Evolutionary conservation across 2,329 filamentous ascomycete species (phyloP).

Genomic region (Trichoderma breve): DNA sequence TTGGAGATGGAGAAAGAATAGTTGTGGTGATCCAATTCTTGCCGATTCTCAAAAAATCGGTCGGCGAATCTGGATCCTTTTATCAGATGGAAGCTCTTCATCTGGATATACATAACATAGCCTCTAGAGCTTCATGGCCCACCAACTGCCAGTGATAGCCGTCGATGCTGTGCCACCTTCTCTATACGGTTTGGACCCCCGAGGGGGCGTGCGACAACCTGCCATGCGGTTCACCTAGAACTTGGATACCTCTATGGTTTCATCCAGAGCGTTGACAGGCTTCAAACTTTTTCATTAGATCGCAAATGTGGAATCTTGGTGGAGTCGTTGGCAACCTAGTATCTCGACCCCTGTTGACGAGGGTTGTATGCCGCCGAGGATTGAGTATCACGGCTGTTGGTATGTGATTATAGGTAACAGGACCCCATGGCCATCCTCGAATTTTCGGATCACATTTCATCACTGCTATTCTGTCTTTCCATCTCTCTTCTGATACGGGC

Average conservation of each 20-base stretch:
- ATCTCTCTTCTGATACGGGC: not conserved
- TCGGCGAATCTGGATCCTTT: not conserved
- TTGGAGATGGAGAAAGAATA: not conserved
- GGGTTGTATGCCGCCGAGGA: not conserved
- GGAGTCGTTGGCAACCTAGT: not conserved
- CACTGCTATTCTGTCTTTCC: not conserved
- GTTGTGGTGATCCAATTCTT: not conserved
- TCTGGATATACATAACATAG: not conserved
- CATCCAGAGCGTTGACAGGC: not conserved
- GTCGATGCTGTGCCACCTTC: constrained; percentile 9
- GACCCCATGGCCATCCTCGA: not conserved
- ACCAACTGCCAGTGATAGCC: not conserved
- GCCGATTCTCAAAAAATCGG: not conserved
- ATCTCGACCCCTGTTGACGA: not conserved
- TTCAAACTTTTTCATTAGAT: not conserved
- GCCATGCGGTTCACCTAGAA: not conserved
- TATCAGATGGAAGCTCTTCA: not conserved
- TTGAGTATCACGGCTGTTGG: not conserved
- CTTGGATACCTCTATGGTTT: not conserved
- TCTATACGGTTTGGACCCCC: constrained; percentile 12
- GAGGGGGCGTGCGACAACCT: not conserved
- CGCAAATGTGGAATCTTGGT: not conserved
- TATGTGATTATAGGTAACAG: not conserved
- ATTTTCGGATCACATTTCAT: not conserved
- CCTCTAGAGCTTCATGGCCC: not conserved